phyloP scores from a whole-genome alignment of 2,329 filamentous ascomycete genomes.

The Aspergillus ibericus region DNA sequence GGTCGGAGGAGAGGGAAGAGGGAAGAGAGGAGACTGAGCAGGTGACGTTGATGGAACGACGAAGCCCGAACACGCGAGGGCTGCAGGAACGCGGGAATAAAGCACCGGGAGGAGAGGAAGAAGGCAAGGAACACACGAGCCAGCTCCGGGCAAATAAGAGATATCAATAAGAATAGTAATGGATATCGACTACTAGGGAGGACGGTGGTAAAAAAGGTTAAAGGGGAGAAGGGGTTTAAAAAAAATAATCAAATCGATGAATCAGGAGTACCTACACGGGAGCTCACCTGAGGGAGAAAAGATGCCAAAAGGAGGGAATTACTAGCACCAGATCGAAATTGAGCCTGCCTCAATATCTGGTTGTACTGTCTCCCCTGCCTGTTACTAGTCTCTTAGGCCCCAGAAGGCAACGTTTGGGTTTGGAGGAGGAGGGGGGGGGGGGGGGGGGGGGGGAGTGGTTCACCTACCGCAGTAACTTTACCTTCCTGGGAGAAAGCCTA shows the following conservation, averaged over 20 bases:
- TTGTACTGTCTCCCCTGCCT: conserved; percentile 4
- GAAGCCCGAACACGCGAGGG: conserved; percentile 32
- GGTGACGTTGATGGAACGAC: conserved; percentile 36
- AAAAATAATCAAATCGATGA: background rate
- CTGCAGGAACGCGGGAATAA: conserved; percentile 32
- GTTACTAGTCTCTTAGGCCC: conserved; percentile 1
- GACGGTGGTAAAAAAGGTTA: background rate
- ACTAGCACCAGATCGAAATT: conserved; percentile 4
- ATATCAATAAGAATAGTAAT: conserved; percentile 7
- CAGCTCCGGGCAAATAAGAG: conserved; percentile 14
- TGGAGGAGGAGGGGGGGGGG: conserved; percentile 13
- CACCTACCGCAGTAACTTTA: conserved; percentile 7
- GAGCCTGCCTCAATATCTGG: conserved; percentile 12
- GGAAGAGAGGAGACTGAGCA: conserved; percentile 25
- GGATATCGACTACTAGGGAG: background rate
- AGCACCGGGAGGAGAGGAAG: conserved; percentile 23
- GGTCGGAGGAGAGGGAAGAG: conserved; percentile 17
- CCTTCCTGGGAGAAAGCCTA: conserved; percentile 8
- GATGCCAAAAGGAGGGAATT: conserved; percentile 12
- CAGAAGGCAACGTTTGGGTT: conserved; percentile 4
- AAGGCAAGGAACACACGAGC: conserved; percentile 19
- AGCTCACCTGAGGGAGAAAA: conserved; percentile 5
- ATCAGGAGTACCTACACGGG: background rate
- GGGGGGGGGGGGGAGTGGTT: conserved; percentile 11
- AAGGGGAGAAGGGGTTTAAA: background rate